phyloP scores from a whole-genome alignment of 169 alveolate genomes.

The Eimeria brunetti region DNA sequence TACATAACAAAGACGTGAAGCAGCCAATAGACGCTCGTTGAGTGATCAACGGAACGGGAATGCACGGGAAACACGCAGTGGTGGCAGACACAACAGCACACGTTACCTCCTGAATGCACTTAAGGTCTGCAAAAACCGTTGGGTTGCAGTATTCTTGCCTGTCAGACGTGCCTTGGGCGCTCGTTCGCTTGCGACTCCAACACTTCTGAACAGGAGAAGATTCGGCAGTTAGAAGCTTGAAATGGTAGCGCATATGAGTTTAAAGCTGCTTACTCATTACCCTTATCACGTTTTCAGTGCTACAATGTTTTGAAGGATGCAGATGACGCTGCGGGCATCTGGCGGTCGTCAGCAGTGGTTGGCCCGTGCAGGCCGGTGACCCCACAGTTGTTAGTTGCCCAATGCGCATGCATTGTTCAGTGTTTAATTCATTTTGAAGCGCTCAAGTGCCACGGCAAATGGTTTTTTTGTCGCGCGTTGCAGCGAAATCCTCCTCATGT shows the following conservation, averaged over 20 bases:
- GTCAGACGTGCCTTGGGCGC: not conserved
- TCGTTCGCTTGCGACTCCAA: not conserved
- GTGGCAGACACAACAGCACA: not conserved
- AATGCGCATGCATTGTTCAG: conserved; percentile 43
- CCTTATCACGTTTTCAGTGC: not conserved
- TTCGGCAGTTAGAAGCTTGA: not conserved
- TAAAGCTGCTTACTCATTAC: not conserved
- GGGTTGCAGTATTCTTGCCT: not conserved
- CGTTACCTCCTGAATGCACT: not conserved
- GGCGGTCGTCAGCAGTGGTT: conserved; percentile 49
- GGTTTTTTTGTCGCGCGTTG: conserved; percentile 32
- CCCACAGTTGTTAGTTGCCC: conserved; percentile 50
- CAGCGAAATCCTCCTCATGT: conserved; percentile 30
- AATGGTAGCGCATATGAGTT: not conserved
- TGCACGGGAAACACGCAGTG: not conserved
- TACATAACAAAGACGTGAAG: not conserved
- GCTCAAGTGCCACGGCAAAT: conserved; percentile 23
- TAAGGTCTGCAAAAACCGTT: too few relatives aligned
- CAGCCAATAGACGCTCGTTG: not conserved
- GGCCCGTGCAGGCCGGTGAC: conserved; percentile 53
- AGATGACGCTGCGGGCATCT: conserved; percentile 9
- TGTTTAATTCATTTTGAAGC: conserved; percentile 25
- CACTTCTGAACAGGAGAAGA: not conserved
- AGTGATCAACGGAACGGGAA: not conserved
- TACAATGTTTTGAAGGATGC: not conserved